phyloP scores from a whole-genome alignment of 2,329 filamentous ascomycete species.

The Anthostomella pinea region DNA sequence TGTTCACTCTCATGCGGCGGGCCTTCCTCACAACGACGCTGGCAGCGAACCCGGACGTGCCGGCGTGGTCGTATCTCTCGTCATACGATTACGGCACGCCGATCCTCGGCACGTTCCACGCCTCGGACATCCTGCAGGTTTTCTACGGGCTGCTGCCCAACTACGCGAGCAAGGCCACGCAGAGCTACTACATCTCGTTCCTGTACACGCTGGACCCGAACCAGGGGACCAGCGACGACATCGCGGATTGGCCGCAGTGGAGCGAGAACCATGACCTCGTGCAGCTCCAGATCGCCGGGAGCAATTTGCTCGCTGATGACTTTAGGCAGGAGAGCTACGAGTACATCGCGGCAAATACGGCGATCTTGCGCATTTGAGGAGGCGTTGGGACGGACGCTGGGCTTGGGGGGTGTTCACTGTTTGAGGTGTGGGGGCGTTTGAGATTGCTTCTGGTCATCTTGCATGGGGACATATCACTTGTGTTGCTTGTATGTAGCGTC shows the following conservation, averaged over 20 bases:
- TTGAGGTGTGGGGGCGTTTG: too few relatives aligned
- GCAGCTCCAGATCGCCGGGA: constrained; percentile 22
- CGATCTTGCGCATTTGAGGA: constrained; percentile 15
- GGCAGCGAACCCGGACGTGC: constrained; percentile 52
- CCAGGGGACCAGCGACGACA: constrained; percentile 38
- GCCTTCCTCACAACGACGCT: constrained; percentile 52
- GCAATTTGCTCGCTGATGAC: constrained; percentile 24
- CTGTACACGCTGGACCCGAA: constrained; percentile 71
- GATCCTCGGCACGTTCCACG: constrained; percentile 74
- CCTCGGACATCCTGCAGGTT: constrained; percentile 64
- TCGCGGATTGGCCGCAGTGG: constrained; percentile 42
- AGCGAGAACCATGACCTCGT: constrained; percentile 40
- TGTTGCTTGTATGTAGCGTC: too few relatives aligned
- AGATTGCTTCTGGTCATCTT: too few relatives aligned
- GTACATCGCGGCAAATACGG: constrained; percentile 17
- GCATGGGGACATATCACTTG: too few relatives aligned
- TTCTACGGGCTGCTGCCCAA: constrained; percentile 65
- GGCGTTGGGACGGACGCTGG: not conserved
- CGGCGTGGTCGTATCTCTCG: constrained; percentile 71
- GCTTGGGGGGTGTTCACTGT: not conserved
- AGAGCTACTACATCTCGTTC: constrained; percentile 72
- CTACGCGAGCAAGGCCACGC: constrained; percentile 57
- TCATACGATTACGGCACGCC: constrained; percentile 71
- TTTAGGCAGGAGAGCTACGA: constrained; percentile 23
- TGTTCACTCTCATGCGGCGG: constrained; percentile 71